Percentiles rank a stretch among this genome's conserved stretches.
Conservation (phyloP, 345 rosid genomes). For the Erysimum cheiranthoides region DNA sequence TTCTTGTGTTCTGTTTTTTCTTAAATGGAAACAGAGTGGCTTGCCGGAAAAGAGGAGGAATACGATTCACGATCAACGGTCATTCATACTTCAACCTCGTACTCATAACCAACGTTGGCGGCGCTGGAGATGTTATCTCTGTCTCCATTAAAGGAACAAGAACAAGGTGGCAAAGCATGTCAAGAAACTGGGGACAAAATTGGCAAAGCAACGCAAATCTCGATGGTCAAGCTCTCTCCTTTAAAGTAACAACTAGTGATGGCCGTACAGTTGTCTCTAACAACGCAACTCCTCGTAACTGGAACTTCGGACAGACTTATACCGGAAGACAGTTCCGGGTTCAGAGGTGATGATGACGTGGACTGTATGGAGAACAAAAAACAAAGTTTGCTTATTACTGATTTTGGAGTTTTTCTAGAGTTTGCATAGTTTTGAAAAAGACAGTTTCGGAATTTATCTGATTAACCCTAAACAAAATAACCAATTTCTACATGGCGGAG, state of each 20-base stretch:
- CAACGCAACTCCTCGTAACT: constrained; percentile 53
- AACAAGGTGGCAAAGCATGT: constrained; percentile 61
- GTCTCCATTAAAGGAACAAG: constrained; percentile 57
- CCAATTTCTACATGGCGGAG: constrained; percentile 28
- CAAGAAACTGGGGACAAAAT: constrained; percentile 72
- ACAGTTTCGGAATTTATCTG: not conserved
- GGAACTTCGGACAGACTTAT: constrained; percentile 66
- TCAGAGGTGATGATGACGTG: constrained; percentile 40
- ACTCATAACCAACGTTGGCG: constrained; percentile 63
- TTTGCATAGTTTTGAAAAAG: constrained; percentile 23
- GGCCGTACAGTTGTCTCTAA: constrained; percentile 52
- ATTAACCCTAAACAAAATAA: constrained; percentile 13
- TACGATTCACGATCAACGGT: constrained; percentile 68
- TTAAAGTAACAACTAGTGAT: constrained; percentile 63
- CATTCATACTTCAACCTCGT: constrained; percentile 72
- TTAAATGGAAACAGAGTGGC: constrained; percentile 50
- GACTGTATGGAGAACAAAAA: not conserved
- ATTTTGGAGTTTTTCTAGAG: constrained; percentile 30
- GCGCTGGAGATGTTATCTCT: constrained; percentile 60
- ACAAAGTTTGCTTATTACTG: constrained; percentile 16
- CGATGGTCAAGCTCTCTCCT: constrained; percentile 63
- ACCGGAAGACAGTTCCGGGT: constrained; percentile 55
- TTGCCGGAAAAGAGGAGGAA: constrained; percentile 57
- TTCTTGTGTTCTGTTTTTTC: not conserved
- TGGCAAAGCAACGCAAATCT: constrained; percentile 69